Percentiles rank a stretch among this genome's conserved stretches.
Conservation (phyloP, 2,329 filamentous ascomycete genomes). For the Aphanocladium album region DNA sequence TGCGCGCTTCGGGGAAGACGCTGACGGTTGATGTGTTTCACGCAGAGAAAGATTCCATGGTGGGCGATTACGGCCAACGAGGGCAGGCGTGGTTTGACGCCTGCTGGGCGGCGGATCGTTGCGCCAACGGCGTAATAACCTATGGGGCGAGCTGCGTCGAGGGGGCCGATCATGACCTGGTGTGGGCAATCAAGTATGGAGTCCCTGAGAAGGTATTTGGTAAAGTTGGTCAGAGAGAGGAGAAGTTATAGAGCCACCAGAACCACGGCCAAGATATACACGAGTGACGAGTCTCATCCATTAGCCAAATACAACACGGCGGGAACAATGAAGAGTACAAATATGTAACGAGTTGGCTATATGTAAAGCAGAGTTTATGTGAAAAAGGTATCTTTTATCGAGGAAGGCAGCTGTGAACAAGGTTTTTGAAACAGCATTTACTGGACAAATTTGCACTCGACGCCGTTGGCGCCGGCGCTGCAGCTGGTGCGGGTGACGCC, state of each 20-base stretch:
- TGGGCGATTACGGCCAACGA: slow-evolving; percentile 21
- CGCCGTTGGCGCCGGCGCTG: neutral
- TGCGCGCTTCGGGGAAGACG: slow-evolving; percentile 14
- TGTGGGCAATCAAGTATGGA: slow-evolving; percentile 21
- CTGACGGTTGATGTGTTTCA: slow-evolving; percentile 24
- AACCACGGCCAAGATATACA: neutral
- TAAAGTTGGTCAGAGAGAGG: slow-evolving; percentile 2
- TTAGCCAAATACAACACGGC: neutral
- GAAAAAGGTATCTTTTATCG: no score
- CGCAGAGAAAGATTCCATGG: slow-evolving; percentile 25
- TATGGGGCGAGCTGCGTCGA: slow-evolving; percentile 20
- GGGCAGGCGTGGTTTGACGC: slow-evolving; percentile 25
- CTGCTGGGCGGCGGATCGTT: slow-evolving; percentile 19
- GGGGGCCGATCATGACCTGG: slow-evolving; percentile 23
- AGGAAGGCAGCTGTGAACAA: no score
- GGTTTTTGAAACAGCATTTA: no score
- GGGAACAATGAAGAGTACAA: no score
- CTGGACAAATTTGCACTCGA: neutral
- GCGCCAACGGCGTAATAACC: slow-evolving; percentile 17
- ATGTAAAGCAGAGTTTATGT: no score
- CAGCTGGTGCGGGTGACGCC: no score
- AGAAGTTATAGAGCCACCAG: neutral
- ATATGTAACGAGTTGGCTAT: no score
- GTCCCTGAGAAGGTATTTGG: slow-evolving; percentile 18
- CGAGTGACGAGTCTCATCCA: neutral